Evolutionary conservation across 257 asterid species (phyloP).

Genomic region (Leonotis leonurus): DNA sequence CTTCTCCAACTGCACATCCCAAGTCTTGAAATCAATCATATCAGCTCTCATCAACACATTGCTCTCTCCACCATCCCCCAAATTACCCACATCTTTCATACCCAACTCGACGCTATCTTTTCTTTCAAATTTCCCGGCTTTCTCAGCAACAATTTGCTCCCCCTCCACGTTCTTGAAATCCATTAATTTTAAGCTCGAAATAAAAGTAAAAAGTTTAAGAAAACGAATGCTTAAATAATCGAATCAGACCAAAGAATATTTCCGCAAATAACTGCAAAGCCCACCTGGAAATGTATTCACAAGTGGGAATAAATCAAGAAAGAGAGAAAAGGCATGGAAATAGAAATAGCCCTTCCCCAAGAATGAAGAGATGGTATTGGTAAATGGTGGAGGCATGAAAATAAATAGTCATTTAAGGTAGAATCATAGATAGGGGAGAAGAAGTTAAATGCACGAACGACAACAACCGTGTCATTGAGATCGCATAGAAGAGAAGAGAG

Average conservation of each 20-base stretch:
- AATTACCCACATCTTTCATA: background rate
- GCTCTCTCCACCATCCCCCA: background rate
- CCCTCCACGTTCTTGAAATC: slow-evolving; percentile 18
- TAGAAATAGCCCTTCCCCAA: no score
- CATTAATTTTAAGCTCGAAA: slow-evolving; percentile 11
- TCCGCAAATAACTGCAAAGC: background rate
- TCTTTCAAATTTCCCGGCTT: slow-evolving; percentile 10
- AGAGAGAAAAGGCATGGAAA: background rate
- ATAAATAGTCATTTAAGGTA: slow-evolving; percentile 12
- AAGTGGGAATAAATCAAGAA: no score
- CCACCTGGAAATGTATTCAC: slow-evolving; percentile 1
- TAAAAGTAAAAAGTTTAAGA: background rate
- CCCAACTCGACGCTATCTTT: no score
- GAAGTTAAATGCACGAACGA: background rate
- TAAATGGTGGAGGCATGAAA: slow-evolving; percentile 20
- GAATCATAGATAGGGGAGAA: background rate
- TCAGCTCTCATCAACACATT: slow-evolving; percentile 47
- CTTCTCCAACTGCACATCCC: slow-evolving; percentile 56
- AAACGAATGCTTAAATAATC: background rate
- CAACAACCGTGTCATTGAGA: background rate
- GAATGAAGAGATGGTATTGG: background rate
- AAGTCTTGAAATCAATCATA: slow-evolving; percentile 52
- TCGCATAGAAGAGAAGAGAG: no score
- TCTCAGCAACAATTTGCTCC: slow-evolving; percentile 1
- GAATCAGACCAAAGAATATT: background rate